Evolutionary conservation across 2,329 filamentous ascomycete genomes (phyloP), one percentile per base, ranked within the genome.

Genomic region (Ceratocystis smalleyi): DNA sequence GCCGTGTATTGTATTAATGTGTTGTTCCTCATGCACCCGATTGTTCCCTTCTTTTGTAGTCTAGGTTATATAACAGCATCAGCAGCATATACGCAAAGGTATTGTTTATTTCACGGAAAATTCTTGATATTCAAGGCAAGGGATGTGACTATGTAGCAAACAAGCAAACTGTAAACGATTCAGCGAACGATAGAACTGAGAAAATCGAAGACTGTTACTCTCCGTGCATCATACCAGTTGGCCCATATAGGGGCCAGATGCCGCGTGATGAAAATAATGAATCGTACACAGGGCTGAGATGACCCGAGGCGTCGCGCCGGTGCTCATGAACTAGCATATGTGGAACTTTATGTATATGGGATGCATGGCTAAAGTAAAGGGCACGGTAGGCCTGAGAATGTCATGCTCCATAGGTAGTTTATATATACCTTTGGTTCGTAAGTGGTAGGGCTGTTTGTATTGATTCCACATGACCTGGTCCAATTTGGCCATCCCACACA

Each of bases 401-500:
- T 7, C 17, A n/a, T 35, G 27, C 54, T 35, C 54, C 54, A 35
- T 19, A 27, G 12, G 35, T 40, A 40, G 2, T 30, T n/a, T 57
- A 57, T 57, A 57, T 57, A 35, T 57, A n/a, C 35, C 54, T 57
- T 32, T 30, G 19, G 27, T n/a, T 57, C 17, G 59, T 45, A 43
- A 45, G 59, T 43, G 43, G 59, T 57, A 57, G 32, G 54, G 10
- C 35, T 40, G 10, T 40, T 40, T 40, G 35, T 5, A 40, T 40
- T 40, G 10, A 40, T 40, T 15, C 35, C 35, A 15, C 10, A 40
- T 57, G 51, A 17, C 17, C 22, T 55, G 51, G 15, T 30, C 22
- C 10, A 19, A n/a, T 68, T 72, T 30, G 15, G 54, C 59, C 69
- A 65, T 45, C 30, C 45, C 43, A 8, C 30, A 17, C 55, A 43